phyloP scores from a whole-genome alignment of 306 rosid species.

The Cyclanthera cordifolia region DNA sequence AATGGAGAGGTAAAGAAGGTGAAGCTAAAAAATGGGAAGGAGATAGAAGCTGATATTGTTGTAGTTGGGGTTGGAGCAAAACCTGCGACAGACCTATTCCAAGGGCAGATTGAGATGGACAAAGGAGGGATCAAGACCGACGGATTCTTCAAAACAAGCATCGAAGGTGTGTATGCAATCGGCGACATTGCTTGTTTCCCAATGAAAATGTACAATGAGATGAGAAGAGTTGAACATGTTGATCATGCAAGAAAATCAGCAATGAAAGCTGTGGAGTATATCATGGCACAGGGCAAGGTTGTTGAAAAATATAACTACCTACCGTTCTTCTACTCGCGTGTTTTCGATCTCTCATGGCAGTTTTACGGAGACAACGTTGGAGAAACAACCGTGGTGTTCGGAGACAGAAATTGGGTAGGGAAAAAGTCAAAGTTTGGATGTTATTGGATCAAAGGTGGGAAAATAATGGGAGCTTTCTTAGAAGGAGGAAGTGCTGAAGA shows the following conservation, averaged over 20 bases:
- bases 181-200: constrained; percentile 34
- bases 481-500: constrained; percentile 38
- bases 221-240: constrained; percentile 38
- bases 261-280: constrained; percentile 28
- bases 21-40: constrained; percentile 27
- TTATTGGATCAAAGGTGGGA: constrained; percentile 29
- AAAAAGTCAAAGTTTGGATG: constrained; percentile 31
- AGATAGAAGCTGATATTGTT: constrained; percentile 29
- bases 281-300: constrained; percentile 15
- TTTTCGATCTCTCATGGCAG: constrained; percentile 32
- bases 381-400: constrained; percentile 22
- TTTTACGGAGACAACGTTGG: constrained; percentile 39
- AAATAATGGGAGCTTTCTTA: constrained; percentile 30
- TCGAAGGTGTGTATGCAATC: constrained; percentile 21
- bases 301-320: constrained; percentile 25
- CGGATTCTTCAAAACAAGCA: constrained; percentile 21
- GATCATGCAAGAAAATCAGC: constrained; percentile 41
- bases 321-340: constrained; percentile 29
- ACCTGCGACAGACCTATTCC: constrained; percentile 23
- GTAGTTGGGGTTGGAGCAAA: constrained; percentile 34
- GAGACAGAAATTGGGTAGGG: constrained; percentile 10
- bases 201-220: constrained; percentile 19
- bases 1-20: constrained; percentile 27
- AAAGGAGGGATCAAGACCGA: constrained; percentile 32
- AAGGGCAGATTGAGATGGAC: constrained; percentile 21